Base-by-base conservation (phyloP, 768 basidiomycete species). In the Podaxis sp. region DNA sequence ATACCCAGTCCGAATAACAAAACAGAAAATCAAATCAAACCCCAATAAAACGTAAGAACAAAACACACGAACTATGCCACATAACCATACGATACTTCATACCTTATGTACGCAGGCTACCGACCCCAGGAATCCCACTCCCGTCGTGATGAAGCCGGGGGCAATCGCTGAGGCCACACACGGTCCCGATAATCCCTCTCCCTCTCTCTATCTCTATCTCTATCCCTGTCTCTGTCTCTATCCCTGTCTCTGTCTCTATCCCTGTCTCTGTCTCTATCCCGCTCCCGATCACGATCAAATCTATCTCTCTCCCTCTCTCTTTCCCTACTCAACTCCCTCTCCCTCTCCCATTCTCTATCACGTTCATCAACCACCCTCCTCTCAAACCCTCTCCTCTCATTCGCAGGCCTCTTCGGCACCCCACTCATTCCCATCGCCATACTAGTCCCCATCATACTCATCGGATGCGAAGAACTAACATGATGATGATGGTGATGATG, bases 381-480 rank as follows among this genome's bases (percentile, higher is more conserved):
- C 33, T 33, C 33, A 33, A 6, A 24, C 26, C 20, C 40, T 15
- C 38, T 46, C 26, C 56, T 44, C 41, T 50, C 57, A 48, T 5
- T 33, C 15, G 28, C 36, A 5, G 33, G 12, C 33, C 48, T 11
- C 33, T 49, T 50, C 30, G 58, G n/a, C 49, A 50, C 49, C 15
- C 53, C 28, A 37, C 30, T 33, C 44, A 46, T 46, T 7, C n/a
- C 37, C 22, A 26, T 59, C 41, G 38, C 56, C 56, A 56, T 56
- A 20, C 56, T 40, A 48, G 48, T 59, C 15, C 46, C 58, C 58
- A 59, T 51, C 36, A 59, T 40, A 56, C 58, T 59, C 56, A 57
- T 30, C 40, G 38, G 24, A 40, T 40, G 41, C 13, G 56, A 40
- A 10, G 56, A 57, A n/a, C 58, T 52, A 4, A 40, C 4, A 37